Evolutionary conservation across 192 early-diverging fungal genomes (phyloP), one percentile per base, ranked within the genome.

Genomic region (Gigaspora rosea): DNA sequence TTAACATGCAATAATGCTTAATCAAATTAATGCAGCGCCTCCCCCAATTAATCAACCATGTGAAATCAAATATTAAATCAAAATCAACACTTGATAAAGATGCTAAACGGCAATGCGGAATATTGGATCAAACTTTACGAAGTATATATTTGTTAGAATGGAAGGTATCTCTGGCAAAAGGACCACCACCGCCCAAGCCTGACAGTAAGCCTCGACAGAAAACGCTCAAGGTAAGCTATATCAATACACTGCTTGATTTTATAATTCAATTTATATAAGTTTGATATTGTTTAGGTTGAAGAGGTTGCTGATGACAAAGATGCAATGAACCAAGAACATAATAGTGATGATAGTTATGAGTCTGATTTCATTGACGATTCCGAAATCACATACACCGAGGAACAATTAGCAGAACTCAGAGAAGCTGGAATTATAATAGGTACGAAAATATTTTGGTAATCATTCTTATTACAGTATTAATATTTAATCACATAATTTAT

Each of bases 361-460:
- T 16, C 64, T 18, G 64, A 66, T 18, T 66, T 66, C 41, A 66
- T 66, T 10, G 64, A 66, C 41, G 64, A 66, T 47, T 48, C 64
- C 18, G 64, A 66, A 56, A 5, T 56, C 2, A 56, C 13, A n/a
- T 56, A 56, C 18, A 56, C 52, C 12, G 52, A 56, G 12, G 52
- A 56, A 56, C 18, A 27, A 27, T 27, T 56, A n/a, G 52, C 52
- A 5, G 52, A 56, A 56, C 18, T 56, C 5, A n/a, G 2, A 56
- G 15, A n/a, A 4, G 52, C 18, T 13, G 52, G 52, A 56, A 56
- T 56, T 5, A n/a, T 18, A 56, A 56, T 56, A 1, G 15, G 52
- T 56, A 56, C 12, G 18, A 56, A 56, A 56, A 15, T 56, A 0
- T 56, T 56, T 15, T 1, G 12, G 0, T 56, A 18, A 11, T 56